Evolutionary conservation across 2,329 filamentous ascomycete genomes (phyloP), one percentile per base, ranked within the genome.

Genomic region (Trichophyton mentagrophytes): DNA sequence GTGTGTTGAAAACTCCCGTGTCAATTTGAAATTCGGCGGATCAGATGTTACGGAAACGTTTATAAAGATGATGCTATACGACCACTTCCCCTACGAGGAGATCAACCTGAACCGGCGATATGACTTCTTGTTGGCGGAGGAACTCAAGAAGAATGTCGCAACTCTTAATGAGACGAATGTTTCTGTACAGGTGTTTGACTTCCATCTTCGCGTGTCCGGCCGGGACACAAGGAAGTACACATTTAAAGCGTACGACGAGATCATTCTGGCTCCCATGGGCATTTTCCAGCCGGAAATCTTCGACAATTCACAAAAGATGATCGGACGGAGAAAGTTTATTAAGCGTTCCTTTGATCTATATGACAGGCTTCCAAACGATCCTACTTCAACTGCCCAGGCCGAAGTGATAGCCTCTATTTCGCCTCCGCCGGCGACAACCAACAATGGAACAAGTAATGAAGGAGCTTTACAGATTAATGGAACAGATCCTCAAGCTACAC

Each of bases 211-310:
- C 30, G 88, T 89, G 8, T 87, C 89, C 1, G 90, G 90, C 59
- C 86, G 96, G 70, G 87, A 93, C 58, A 99, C 93, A 1, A 83
- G 86, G 64, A 96, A 96, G 74, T 97, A 95, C 74, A 84, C 85
- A 46, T 97, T 96, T 80, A 97, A 97, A 78, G 91, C 89, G 0
- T 99, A 97, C 69, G 93, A 99, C 67, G 93, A 97, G 73, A 88
- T 95, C 22, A 89, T 95, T 67, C 80, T 99, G n/a, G 88, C 93
- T 0, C 65, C 91, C 0, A 90, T 96, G 86, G 91, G 90, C n/a
- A 88, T 91, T 68, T 96, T 95, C 72, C 88, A 92, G 63, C 92
- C 93, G 0, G 78, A 82, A 1, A 87, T 96, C 60, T 96, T 97
- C 66, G 89, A 95, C 70, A 87, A 90, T 67, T 84, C 81, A 30